Percentiles rank a stretch among this genome's conserved stretches.
Evolutionary conservation across 176 grass and related monocot genomes (phyloP).

Genomic region (Tillandsia fasciculata): DNA sequence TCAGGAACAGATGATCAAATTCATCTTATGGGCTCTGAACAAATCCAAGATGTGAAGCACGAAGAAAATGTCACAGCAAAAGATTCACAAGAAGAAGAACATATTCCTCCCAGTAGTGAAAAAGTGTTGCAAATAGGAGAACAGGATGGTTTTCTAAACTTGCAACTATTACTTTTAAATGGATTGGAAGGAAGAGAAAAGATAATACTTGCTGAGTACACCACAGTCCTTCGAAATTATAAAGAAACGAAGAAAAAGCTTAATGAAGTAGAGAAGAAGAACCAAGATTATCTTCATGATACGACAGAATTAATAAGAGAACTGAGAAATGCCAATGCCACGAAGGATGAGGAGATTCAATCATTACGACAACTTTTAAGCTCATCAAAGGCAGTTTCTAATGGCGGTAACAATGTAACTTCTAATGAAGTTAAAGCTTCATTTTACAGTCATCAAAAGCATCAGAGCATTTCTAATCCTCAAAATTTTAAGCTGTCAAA

Average conservation of each 20-base stretch:
- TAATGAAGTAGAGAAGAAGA: conserved; percentile 47
- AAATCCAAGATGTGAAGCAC: not conserved
- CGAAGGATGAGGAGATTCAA: conserved; percentile 63
- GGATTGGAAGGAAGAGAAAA: conserved; percentile 52
- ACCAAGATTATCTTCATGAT: conserved; percentile 47
- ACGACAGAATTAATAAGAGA: conserved; percentile 35
- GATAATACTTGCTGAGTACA: conserved; percentile 47
- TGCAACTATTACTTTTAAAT: conserved; percentile 43
- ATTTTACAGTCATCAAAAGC: conserved; percentile 12
- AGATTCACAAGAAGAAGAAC: conserved; percentile 3
- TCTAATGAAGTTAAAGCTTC: conserved; percentile 6
- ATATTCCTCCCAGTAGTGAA: conserved; percentile 7
- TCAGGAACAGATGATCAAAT: not conserved
- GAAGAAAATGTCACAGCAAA: not conserved
- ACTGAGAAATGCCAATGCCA: conserved; percentile 37
- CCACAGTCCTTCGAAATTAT: conserved; percentile 40
- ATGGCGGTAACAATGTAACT: not conserved
- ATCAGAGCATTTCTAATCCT: conserved; percentile 20
- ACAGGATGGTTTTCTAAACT: conserved; percentile 25
- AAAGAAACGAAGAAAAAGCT: conserved; percentile 59
- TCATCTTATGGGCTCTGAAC: not conserved
- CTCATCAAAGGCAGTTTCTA: conserved; percentile 13
- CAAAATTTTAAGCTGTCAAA: conserved; percentile 16
- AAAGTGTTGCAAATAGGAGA: conserved; percentile 8
- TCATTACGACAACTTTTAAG: conserved; percentile 35